Percentiles rank a stretch among this genome's conserved stretches.
These are phyloP conservation scores for Hylodesmum podocarpum DNA, from an alignment of 306 rosid genomes.

Conservation along the genomic window DNA sequence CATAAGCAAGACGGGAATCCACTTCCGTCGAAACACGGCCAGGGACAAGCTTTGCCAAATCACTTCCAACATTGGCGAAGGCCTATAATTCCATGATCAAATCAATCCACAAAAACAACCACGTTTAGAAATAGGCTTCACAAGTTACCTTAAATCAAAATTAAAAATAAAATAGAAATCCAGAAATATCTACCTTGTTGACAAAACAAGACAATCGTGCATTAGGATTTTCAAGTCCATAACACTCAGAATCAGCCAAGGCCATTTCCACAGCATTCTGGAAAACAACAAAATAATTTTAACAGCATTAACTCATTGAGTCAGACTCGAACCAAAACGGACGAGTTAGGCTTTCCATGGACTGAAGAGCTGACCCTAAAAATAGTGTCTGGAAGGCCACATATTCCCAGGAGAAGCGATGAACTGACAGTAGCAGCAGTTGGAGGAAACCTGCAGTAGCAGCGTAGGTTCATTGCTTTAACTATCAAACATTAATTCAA, in stretches of 20 bases:
- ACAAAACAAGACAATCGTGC: slow-evolving; percentile 69
- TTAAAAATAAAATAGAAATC: not conserved
- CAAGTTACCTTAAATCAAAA: not conserved
- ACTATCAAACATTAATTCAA: not conserved
- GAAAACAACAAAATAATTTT: not conserved
- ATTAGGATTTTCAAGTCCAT: slow-evolving; percentile 49
- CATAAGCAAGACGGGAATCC: slow-evolving; percentile 94
- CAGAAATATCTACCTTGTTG: slow-evolving; percentile 61
- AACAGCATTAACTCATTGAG: not conserved
- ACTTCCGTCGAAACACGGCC: slow-evolving; percentile 98
- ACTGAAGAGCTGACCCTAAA: slow-evolving; percentile 59
- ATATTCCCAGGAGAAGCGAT: slow-evolving; percentile 90
- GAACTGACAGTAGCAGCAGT: slow-evolving; percentile 98
- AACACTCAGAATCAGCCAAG: slow-evolving; percentile 76
- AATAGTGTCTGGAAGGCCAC: slow-evolving; percentile 91
- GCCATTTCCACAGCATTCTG: slow-evolving; percentile 98
- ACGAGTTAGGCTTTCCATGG: not conserved
- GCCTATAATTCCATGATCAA: slow-evolving; percentile 60
- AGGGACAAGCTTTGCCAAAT: slow-evolving; percentile 83
- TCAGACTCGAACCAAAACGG: not conserved
- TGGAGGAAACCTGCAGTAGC: slow-evolving; percentile 72
- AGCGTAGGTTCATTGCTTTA: not conserved
- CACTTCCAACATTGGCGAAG: slow-evolving; percentile 80
- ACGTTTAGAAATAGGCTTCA: not conserved
- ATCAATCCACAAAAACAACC: not conserved